phyloP scores from a whole-genome alignment of 192 early-diverging fungal genomes.

The Haplosporangium gracile region DNA sequence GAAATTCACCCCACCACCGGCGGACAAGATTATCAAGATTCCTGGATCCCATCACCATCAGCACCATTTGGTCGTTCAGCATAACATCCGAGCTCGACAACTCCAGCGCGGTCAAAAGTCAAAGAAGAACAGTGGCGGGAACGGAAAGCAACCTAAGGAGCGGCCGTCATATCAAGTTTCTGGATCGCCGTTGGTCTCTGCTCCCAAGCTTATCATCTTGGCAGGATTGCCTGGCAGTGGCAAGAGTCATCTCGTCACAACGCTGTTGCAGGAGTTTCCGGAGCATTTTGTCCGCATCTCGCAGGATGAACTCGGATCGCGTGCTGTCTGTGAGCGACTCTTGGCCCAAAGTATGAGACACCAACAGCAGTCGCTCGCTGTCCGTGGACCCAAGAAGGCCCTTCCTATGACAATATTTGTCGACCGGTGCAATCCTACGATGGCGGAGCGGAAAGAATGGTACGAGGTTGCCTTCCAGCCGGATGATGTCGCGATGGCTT shows the following conservation, averaged over 20 bases:
- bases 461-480: slow-evolving; percentile 56
- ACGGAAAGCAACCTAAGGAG: slow-evolving; percentile 43
- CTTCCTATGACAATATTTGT: slow-evolving; percentile 51
- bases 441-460: slow-evolving; percentile 47
- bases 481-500: slow-evolving; percentile 35
- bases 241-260: slow-evolving; percentile 33
- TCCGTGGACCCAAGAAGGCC: slow-evolving; percentile 43
- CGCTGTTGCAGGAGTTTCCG: slow-evolving; percentile 35
- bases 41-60: slow-evolving; percentile 50
- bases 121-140: slow-evolving; percentile 31
- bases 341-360: slow-evolving; percentile 54
- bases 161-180: slow-evolving; percentile 35
- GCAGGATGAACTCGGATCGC: slow-evolving; percentile 49
- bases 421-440: slow-evolving; percentile 48
- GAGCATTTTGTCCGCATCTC: slow-evolving; percentile 55
- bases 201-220: slow-evolving; percentile 40
- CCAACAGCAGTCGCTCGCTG: slow-evolving; percentile 41
- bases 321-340: slow-evolving; percentile 45
- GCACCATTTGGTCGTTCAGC: slow-evolving; percentile 49
- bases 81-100: slow-evolving; percentile 48
- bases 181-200: slow-evolving; percentile 26
- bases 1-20: slow-evolving; percentile 39
- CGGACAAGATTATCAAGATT: slow-evolving; percentile 50
- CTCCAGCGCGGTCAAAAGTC: slow-evolving; percentile 51
- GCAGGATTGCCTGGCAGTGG: slow-evolving; percentile 44